A percentile compares a stretch with the other conserved stretches of the same genome.
phyloP scores from a whole-genome alignment of 1,284 basidiomycete species.

The Puccinia horiana region DNA sequence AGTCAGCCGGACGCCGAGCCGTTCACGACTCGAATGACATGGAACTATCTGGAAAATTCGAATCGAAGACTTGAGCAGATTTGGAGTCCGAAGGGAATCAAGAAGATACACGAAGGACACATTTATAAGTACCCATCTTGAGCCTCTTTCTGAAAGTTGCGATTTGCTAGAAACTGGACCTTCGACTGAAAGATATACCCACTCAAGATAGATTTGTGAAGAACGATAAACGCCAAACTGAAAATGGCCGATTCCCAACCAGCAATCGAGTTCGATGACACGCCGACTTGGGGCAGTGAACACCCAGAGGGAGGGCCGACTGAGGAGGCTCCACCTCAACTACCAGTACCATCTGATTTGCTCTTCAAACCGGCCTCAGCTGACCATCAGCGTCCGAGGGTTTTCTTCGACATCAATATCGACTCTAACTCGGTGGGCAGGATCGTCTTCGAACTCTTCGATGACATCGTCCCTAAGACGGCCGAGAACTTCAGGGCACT shows the following conservation, averaged over 20 bases:
- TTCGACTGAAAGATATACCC: too few species aligned
- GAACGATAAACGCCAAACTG: background rate
- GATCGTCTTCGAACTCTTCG: slow-evolving; percentile 45
- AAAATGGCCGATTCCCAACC: slow-evolving; percentile 5
- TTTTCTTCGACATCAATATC: slow-evolving; percentile 45
- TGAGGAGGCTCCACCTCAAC: slow-evolving; percentile 4
- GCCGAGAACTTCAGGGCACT: slow-evolving; percentile 38
- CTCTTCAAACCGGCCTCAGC: slow-evolving; percentile 39
- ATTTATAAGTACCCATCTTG: too few species aligned
- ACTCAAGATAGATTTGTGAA: background rate
- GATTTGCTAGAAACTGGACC: too few species aligned
- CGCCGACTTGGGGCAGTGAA: background rate
- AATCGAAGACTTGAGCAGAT: too few species aligned
- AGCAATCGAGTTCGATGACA: background rate
- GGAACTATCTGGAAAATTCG: too few species aligned
- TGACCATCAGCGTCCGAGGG: background rate
- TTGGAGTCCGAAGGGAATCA: too few species aligned
- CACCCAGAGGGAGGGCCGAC: background rate
- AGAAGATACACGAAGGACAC: too few species aligned
- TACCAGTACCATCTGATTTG: slow-evolving; percentile 42
- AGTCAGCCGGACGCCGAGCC: too few species aligned
- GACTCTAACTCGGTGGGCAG: slow-evolving; percentile 28
- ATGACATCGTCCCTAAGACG: slow-evolving; percentile 47
- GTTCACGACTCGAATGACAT: too few species aligned
- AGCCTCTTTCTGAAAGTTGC: too few species aligned